Percentiles rank a stretch among this genome's conserved stretches.
phyloP scores from a whole-genome alignment of 2,329 filamentous ascomycete genomes.

The Drechslerella dactyloides region DNA sequence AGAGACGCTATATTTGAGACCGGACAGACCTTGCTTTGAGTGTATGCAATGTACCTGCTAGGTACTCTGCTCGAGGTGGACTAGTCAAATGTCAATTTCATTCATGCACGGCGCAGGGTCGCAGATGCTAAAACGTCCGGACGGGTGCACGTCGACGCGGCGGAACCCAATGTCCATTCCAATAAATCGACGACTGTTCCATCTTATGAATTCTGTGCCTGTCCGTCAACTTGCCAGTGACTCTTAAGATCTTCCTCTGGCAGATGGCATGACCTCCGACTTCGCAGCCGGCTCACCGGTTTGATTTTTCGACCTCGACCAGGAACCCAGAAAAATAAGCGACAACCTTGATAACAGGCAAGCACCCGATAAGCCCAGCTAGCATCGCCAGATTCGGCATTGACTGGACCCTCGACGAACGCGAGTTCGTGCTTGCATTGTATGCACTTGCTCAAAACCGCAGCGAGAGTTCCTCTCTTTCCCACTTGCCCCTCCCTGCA shows the following conservation, averaged over 20 bases:
- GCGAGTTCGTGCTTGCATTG: background rate
- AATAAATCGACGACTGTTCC: no score
- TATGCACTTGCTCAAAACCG: background rate
- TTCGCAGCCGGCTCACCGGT: slow-evolving; percentile 6
- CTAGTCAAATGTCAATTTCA: no score
- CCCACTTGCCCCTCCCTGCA: no score
- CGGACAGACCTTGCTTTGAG: no score
- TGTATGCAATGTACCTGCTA: no score
- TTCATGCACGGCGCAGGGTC: no score
- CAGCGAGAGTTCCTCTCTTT: background rate
- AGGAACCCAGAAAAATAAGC: slow-evolving; percentile 30
- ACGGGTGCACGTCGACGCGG: no score
- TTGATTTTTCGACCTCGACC: background rate
- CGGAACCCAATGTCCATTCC: no score
- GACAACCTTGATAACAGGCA: slow-evolving; percentile 45
- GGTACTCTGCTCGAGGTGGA: no score
- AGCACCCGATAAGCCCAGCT: slow-evolving; percentile 19
- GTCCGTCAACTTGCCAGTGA: background rate
- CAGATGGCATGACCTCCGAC: background rate
- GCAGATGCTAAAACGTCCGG: no score
- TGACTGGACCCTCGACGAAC: background rate
- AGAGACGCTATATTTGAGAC: no score
- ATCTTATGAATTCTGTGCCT: no score
- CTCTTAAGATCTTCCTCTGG: background rate
- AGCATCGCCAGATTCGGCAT: background rate